Conservation (phyloP, 2,329 filamentous ascomycete species). For the Neurospora sp. region DNA sequence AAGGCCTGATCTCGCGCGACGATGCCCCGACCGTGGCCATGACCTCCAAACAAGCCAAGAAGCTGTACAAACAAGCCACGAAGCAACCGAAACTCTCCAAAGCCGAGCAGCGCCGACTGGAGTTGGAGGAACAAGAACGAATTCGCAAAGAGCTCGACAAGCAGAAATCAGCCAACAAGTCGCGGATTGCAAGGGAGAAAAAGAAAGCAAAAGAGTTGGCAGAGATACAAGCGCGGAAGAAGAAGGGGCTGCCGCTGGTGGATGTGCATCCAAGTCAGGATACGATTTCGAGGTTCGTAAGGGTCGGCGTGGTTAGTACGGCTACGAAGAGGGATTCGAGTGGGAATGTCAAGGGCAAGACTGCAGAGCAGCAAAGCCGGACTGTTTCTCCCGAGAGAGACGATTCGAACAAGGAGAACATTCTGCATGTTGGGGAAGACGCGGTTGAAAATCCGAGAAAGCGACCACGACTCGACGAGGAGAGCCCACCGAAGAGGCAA, state of each 20-base stretch:
- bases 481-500: neutral
- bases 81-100: slow-evolving; percentile 31
- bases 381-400: neutral
- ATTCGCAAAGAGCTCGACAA: slow-evolving; percentile 42
- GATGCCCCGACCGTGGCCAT: slow-evolving; percentile 23
- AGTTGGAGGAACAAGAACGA: slow-evolving; percentile 41
- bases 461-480: neutral
- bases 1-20: slow-evolving; percentile 12
- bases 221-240: slow-evolving; percentile 39
- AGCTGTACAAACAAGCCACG: slow-evolving; percentile 32
- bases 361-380: neutral
- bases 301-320: neutral
- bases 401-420: neutral
- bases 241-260: slow-evolving; percentile 42
- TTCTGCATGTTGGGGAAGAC: neutral
- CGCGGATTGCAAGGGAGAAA: slow-evolving; percentile 40
- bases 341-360: neutral
- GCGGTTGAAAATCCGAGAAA: neutral
- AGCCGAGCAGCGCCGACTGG: slow-evolving; percentile 31
- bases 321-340: neutral
- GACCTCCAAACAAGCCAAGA: slow-evolving; percentile 40
- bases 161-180: slow-evolving; percentile 37
- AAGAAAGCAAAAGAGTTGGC: slow-evolving; percentile 44
- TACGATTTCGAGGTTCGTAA: slow-evolving; percentile 43
- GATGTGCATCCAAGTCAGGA: slow-evolving; percentile 46